A percentile compares a stretch with the other conserved stretches of the same genome.
phyloP scores from a whole-genome alignment of 345 rosid genomes.

The Euphorbia peplus region DNA sequence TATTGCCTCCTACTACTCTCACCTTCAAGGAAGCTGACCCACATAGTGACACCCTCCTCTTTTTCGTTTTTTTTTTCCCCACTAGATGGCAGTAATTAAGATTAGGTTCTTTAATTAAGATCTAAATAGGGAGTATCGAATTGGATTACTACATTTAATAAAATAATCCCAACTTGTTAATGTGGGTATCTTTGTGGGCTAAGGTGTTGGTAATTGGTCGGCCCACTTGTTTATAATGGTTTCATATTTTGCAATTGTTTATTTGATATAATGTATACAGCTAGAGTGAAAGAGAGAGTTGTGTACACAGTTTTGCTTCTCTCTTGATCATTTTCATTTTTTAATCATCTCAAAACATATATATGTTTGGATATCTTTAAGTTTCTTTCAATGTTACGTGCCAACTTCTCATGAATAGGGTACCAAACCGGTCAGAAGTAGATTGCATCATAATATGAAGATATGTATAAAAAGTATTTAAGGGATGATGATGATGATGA shows the following conservation, averaged over 20 bases:
- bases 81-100: background rate
- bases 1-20: no score
- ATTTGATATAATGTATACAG: no score
- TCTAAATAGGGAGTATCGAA: no score
- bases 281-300: background rate
- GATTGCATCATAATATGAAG: no score
- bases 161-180: background rate
- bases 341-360: background rate
- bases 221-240: background rate
- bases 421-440: no score
- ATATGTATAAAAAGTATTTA: no score
- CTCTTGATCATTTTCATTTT: no score
- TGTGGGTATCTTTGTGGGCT: background rate
- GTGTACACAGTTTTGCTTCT: background rate
- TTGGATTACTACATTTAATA: background rate
- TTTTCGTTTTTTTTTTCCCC: background rate
- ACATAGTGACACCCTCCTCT: background rate
- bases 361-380: no score
- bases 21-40: constrained; percentile 18
- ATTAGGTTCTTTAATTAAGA: background rate
- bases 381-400: no score
- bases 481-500: no score
- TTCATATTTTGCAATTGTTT: background rate
- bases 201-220: background rate
- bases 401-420: no score